phyloP scores from a whole-genome alignment of 2,329 filamentous ascomycete genomes.

The Akanthomyces uredinophilus region DNA sequence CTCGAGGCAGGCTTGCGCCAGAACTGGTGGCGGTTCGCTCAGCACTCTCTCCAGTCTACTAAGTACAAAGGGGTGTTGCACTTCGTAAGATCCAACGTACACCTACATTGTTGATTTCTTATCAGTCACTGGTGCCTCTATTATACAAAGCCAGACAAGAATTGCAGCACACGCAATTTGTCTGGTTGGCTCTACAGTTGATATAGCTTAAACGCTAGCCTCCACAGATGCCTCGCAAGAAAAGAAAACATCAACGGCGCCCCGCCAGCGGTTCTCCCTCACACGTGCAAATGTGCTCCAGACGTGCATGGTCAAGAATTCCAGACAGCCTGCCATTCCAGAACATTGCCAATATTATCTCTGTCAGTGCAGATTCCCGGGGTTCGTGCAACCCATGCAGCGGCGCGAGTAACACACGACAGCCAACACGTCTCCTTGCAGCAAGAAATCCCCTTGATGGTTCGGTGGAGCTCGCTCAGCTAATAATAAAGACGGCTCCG shows the following conservation, averaged over 20 bases:
- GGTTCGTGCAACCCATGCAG: background rate
- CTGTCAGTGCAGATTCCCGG: background rate
- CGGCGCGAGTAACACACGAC: background rate
- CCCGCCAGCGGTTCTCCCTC: background rate
- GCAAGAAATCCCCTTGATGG: background rate
- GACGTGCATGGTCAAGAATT: background rate
- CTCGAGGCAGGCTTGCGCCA: conserved; percentile 10
- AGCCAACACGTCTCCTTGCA: background rate
- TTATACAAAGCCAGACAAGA: background rate
- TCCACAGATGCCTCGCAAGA: background rate
- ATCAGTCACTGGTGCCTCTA: background rate
- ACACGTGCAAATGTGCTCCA: background rate
- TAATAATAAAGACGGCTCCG: background rate
- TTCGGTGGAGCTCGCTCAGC: background rate
- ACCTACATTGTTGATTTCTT: background rate
- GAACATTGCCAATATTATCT: background rate
- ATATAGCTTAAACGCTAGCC: background rate
- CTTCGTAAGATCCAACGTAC: background rate
- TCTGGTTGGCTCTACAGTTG: background rate
- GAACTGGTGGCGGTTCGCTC: conserved; percentile 1
- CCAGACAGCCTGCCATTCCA: background rate
- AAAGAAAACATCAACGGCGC: background rate
- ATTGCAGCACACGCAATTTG: background rate
- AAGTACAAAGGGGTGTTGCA: too few species aligned
- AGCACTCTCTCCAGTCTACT: background rate